phyloP scores from a whole-genome alignment of 2,329 filamentous ascomycete genomes.

The Fusarium albosuccineum region DNA sequence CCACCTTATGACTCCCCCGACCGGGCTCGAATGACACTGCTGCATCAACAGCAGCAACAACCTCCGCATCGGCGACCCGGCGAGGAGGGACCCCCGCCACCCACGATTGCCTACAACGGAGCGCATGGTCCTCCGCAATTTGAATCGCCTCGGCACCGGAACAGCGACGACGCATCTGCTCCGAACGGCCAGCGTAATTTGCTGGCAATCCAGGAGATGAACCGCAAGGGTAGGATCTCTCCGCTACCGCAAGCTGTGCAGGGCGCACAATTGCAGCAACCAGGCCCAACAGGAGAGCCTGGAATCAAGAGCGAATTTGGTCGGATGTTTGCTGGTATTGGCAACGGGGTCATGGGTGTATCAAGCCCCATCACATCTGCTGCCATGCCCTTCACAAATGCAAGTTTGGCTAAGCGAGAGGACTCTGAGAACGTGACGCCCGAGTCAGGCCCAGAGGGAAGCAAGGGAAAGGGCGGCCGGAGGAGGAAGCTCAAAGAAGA shows the following conservation, averaged over 20 bases:
- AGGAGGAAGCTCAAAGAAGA: constrained; percentile 84
- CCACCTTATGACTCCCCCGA: constrained; percentile 65
- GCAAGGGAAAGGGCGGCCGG: constrained; percentile 65
- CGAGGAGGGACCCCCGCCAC: constrained; percentile 65
- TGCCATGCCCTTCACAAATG: constrained; percentile 61
- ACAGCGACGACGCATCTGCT: constrained; percentile 66
- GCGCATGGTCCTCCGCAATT: constrained; percentile 56
- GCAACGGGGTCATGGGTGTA: constrained; percentile 66
- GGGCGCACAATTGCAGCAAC: constrained; percentile 84
- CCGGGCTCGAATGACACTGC: constrained; percentile 58
- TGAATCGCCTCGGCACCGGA: constrained; percentile 55
- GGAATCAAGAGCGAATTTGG: constrained; percentile 96
- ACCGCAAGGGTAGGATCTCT: constrained; percentile 85
- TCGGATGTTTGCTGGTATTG: constrained; percentile 95
- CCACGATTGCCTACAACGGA: constrained; percentile 63
- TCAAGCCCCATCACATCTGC: constrained; percentile 64
- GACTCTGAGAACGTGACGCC: constrained; percentile 61
- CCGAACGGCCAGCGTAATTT: constrained; percentile 71
- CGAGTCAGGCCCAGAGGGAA: constrained; percentile 59
- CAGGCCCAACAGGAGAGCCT: constrained; percentile 84
- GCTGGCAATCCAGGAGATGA: constrained; percentile 83
- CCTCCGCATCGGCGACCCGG: constrained; percentile 57
- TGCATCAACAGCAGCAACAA: constrained; percentile 52
- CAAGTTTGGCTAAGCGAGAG: constrained; percentile 64
- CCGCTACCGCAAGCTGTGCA: constrained; percentile 94